A percentile compares a stretch with the other conserved stretches of the same genome.
phyloP scores from a whole-genome alignment of 179 eudicot species.

The Nepenthes alata region DNA sequence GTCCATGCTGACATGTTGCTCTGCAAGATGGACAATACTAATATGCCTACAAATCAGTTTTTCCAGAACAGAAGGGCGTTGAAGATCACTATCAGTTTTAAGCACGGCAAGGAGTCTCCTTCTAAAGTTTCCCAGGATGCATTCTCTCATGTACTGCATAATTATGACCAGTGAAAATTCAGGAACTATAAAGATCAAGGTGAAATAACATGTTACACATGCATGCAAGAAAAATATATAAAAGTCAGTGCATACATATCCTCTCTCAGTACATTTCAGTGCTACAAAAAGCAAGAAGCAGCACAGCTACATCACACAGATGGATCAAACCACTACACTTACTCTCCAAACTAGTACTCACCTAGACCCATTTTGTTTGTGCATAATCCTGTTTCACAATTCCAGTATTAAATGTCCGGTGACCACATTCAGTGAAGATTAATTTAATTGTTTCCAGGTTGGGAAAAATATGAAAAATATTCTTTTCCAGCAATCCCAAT shows the following conservation, averaged over 20 bases:
- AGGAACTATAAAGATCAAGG: neutral
- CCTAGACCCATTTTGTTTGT: too few relatives aligned
- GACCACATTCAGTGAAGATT: too few relatives aligned
- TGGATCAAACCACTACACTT: too few relatives aligned
- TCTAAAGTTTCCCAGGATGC: conserved; percentile 91
- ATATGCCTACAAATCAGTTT: conserved; percentile 70
- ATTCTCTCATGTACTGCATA: conserved; percentile 97
- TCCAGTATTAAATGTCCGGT: too few relatives aligned
- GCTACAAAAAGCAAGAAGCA: neutral
- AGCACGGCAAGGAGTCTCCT: conserved; percentile 74
- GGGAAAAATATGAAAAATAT: too few relatives aligned
- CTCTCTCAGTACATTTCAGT: neutral
- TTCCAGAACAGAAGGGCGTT: conserved; percentile 84
- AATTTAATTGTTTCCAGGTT: too few relatives aligned
- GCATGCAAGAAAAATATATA: neutral
- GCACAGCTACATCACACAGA: too few relatives aligned
- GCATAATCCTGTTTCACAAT: too few relatives aligned
- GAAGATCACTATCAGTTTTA: conserved; percentile 85
- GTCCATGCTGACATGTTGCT: conserved; percentile 98
- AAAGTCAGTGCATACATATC: too few relatives aligned
- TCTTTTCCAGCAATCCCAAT: too few relatives aligned
- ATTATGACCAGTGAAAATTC: neutral
- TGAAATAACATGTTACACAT: neutral
- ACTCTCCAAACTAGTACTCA: too few relatives aligned
- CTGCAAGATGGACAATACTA: conserved; percentile 76